Evolutionary conservation across 2,329 filamentous ascomycete genomes (phyloP).

Genomic region (Calonectria hawksworthii): DNA sequence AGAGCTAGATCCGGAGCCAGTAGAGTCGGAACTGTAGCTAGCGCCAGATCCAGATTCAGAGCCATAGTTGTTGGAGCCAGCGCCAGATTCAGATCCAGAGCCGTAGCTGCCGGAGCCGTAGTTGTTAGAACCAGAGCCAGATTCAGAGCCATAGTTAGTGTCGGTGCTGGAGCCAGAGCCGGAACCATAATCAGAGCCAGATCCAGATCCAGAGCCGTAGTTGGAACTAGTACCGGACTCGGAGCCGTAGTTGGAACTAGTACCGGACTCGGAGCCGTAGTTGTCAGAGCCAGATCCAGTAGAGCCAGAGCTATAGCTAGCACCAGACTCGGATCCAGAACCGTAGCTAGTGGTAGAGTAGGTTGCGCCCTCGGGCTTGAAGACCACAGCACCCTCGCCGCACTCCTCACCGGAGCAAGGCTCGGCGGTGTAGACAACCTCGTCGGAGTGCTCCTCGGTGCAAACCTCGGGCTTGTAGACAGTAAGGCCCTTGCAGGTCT

Average conservation of each 20-base stretch:
- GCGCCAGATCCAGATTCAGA: background rate
- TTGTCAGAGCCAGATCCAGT: background rate
- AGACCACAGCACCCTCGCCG: background rate
- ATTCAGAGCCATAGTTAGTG: background rate
- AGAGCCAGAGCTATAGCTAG: background rate
- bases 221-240: background rate
- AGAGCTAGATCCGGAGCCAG: too few relatives aligned
- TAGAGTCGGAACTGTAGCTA: too few relatives aligned
- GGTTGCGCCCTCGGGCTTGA: background rate
- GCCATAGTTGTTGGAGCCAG: background rate
- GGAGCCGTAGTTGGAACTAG: too few relatives aligned
- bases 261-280: too few relatives aligned
- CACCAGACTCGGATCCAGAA: background rate
- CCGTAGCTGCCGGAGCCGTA: background rate
- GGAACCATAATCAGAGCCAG: background rate
- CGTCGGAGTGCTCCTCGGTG: background rate
- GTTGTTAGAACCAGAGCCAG: background rate
- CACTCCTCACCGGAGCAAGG: background rate
- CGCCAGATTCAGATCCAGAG: background rate
- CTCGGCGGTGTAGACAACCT: background rate
- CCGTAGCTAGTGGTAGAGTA: background rate
- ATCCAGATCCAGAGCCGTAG: background rate
- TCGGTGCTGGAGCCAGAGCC: background rate
- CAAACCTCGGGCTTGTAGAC: background rate
- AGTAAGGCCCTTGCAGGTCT: background rate